Percentiles rank a stretch among this genome's conserved stretches.
phyloP scores from a whole-genome alignment of 1,284 basidiomycete species.

The Polyporus tsugae region DNA sequence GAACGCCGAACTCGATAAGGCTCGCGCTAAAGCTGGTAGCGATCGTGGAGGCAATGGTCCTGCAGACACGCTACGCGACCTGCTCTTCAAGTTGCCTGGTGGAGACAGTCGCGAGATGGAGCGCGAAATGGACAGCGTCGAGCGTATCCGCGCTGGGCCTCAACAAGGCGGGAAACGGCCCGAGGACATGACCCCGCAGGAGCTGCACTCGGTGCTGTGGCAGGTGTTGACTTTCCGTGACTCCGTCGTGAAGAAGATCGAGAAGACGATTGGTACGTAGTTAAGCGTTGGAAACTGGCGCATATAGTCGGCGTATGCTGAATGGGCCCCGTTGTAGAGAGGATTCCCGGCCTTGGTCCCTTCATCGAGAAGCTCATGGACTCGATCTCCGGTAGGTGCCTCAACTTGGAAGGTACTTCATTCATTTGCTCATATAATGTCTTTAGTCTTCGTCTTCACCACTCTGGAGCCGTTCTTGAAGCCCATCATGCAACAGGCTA shows the following conservation, averaged over 20 bases:
- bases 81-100: conserved; percentile 70
- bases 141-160: conserved; percentile 69
- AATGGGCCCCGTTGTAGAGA: conserved; percentile 51
- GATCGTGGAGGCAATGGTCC: conserved; percentile 48
- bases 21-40: conserved; percentile 60
- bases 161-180: conserved; percentile 67
- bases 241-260: conserved; percentile 83
- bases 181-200: conserved; percentile 88
- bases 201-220: conserved; percentile 87
- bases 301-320: not conserved
- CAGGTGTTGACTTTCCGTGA: conserved; percentile 89
- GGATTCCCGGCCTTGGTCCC: conserved; percentile 72
- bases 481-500: conserved; percentile 74
- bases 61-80: conserved; percentile 55
- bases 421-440: conserved; percentile 11
- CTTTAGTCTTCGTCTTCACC: conserved; percentile 79
- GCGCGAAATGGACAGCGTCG: conserved; percentile 80
- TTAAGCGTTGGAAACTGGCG: not conserved
- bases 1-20: conserved; percentile 80
- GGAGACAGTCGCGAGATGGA: conserved; percentile 65
- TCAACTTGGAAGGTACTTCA: not conserved
- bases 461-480: conserved; percentile 82
- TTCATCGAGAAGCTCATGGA: conserved; percentile 88
- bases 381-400: conserved; percentile 65
- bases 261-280: conserved; percentile 79